Evolutionary conservation across 2,329 filamentous ascomycete species (phyloP), one percentile per base, ranked within the genome.

Genomic region (Mariannaea elegans): DNA sequence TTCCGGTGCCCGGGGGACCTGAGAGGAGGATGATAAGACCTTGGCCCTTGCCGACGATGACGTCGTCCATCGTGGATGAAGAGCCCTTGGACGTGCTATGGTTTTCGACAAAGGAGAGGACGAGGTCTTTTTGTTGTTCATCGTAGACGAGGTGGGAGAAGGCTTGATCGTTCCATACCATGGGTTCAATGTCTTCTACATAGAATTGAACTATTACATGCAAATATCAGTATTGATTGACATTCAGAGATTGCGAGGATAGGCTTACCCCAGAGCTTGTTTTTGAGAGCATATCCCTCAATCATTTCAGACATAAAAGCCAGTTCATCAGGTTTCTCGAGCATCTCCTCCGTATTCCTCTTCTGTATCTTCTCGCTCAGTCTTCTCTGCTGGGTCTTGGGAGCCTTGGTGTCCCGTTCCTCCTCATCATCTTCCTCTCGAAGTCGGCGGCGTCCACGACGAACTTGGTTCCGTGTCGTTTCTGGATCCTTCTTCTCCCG

Each of bases 51-150:
- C 77, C 77, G 16, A 73, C 67, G 52, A 81, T 80, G 45, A 80
- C 76, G 49, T 81, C 78, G 29, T 78, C 71, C 63, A 77, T 67
- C 31, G 64, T 61, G 3, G 39, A 51, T 0, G 68, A 53, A 12
- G 54, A 13, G 29, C 52, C 56, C 19, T 63, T 72, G 65, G 55
- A 41, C 16, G 48, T 53, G 39, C 31, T 64, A 63, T 83, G 80
- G 61, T 76, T 80, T 59, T 82, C 77, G 4, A 82, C 80, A 65
- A 82, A 82, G 2, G 80, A 81, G 14, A 81, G 68, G 1, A 83
- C 74, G 7, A 82, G 63, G 29, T 81, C 78, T 65, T 83, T 83
- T 32, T 81, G 78, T 58, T 80, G 74, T 27, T 80, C 76, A 39
- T 80, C 76, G 63, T 81, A 81, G 4, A 83, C 81, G 5, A 83